Evolutionary conservation across 352 stramenopile genomes (phyloP).

Genomic region (Plasmopara halstedii): DNA sequence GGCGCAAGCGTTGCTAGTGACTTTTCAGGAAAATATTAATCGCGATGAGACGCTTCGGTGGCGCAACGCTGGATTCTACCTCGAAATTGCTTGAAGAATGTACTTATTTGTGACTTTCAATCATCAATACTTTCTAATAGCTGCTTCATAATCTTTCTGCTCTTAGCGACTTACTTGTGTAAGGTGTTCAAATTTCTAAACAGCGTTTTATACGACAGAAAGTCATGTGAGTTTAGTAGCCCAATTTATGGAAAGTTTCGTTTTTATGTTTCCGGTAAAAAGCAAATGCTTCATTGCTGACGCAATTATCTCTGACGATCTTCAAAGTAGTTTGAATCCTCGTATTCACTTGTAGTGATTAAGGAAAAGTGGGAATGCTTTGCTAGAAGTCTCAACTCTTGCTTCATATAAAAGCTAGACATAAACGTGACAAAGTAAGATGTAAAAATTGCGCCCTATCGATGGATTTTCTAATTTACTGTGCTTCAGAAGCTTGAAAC

Average conservation of each 20-base stretch:
- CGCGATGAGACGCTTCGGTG: conserved; percentile 2
- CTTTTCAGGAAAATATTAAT: conserved; percentile 12
- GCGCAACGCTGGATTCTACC: conserved; percentile 12
- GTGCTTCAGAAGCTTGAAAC: conserved; percentile 4
- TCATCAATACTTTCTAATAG: background rate
- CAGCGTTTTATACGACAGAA: too few relatives aligned
- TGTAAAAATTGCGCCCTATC: background rate
- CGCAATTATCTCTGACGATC: too few relatives aligned
- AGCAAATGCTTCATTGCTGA: too few relatives aligned
- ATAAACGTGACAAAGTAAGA: background rate
- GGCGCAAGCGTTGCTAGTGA: conserved; percentile 1
- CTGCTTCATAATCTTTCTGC: conserved; percentile 1
- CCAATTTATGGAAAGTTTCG: too few relatives aligned
- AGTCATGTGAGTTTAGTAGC: too few relatives aligned
- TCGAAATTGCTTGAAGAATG: conserved; percentile 11
- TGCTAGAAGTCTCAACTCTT: background rate
- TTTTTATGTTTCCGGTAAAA: too few relatives aligned
- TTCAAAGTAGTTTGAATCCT: too few relatives aligned
- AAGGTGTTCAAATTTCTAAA: too few relatives aligned
- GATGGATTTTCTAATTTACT: conserved; percentile 24
- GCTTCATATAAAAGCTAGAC: background rate
- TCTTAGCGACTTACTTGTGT: conserved; percentile 1
- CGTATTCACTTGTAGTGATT: too few relatives aligned
- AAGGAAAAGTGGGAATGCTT: too few relatives aligned
- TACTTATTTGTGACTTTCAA: background rate